These are phyloP conservation scores for Flaveria sonorensis DNA, from an alignment of 129 eudicot genomes.

Conservation along the genomic window DNA sequence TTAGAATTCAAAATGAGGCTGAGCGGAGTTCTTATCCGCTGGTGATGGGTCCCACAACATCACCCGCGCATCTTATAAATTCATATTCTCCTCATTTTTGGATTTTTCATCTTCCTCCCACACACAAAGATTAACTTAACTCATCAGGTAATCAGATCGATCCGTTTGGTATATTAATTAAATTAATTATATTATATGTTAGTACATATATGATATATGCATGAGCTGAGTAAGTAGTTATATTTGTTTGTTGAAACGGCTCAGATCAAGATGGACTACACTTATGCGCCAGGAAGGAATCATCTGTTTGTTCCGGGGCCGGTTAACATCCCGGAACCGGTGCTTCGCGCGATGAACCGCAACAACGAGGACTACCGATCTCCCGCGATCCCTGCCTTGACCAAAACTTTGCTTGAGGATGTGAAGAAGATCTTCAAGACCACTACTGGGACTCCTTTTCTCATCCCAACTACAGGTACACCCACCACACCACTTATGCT, in stretches of 20 bases:
- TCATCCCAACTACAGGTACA: conserved; percentile 94
- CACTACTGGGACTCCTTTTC: conserved; percentile 87
- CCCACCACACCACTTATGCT: too few species aligned
- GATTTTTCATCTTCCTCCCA: conserved; percentile 39
- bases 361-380: conserved; percentile 99
- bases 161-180: background rate
- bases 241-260: background rate
- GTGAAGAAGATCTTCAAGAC: conserved; percentile 97
- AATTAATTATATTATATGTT: too few species aligned
- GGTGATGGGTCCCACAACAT: conserved; percentile 50
- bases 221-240: too few species aligned
- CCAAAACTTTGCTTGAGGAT: conserved; percentile 78
- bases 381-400: conserved; percentile 91
- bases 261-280: conserved; percentile 63
- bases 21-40: conserved; percentile 36
- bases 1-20: conserved; percentile 37
- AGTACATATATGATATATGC: too few species aligned
- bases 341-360: conserved; percentile 93
- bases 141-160: conserved; percentile 27
- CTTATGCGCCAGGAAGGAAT: conserved; percentile 91
- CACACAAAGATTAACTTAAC: conserved; percentile 15
- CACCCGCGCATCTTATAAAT: conserved; percentile 76
- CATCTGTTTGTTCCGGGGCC: conserved; percentile 99
- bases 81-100: conserved; percentile 33
- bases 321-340: conserved; percentile 96